Conservation (phyloP, 805 yeast species). For the Saccharomyces paradoxus region DNA sequence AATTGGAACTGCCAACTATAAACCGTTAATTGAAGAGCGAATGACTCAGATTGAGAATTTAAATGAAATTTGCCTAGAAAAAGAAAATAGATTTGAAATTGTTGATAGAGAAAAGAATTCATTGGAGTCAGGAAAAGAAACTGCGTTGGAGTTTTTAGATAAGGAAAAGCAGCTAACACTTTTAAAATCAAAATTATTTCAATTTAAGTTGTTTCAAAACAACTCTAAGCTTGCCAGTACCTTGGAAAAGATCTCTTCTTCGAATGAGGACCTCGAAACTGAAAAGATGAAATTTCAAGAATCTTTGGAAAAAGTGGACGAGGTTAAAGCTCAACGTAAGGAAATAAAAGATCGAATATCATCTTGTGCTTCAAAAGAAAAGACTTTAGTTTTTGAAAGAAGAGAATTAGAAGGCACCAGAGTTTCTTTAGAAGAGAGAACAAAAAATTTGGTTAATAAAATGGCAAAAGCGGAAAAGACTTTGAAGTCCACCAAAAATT, state of each 20-base stretch:
- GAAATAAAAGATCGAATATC: slow-evolving; percentile 21
- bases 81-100: slow-evolving; percentile 67
- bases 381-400: slow-evolving; percentile 20
- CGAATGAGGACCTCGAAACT: slow-evolving; percentile 35
- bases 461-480: slow-evolving; percentile 51
- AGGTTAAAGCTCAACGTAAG: slow-evolving; percentile 23
- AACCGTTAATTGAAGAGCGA: slow-evolving; percentile 61
- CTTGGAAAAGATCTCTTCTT: slow-evolving; percentile 31
- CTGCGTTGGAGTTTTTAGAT: slow-evolving; percentile 57
- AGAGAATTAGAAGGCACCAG: slow-evolving; percentile 42
- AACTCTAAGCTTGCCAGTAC: slow-evolving; percentile 35
- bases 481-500: slow-evolving; percentile 39
- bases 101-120: slow-evolving; percentile 67
- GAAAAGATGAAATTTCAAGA: slow-evolving; percentile 39
- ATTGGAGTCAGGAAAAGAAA: slow-evolving; percentile 56
- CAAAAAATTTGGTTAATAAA: slow-evolving; percentile 55
- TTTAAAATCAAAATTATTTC: slow-evolving; percentile 49
- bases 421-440: slow-evolving; percentile 69
- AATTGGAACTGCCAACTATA: slow-evolving; percentile 86
- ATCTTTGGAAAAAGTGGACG: slow-evolving; percentile 33
- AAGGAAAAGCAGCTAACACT: slow-evolving; percentile 54
- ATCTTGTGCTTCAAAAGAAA: slow-evolving; percentile 27
- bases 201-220: slow-evolving; percentile 39
- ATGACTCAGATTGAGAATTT: slow-evolving; percentile 56
- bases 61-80: slow-evolving; percentile 74